Percentiles rank a stretch among this genome's conserved stretches.
Conservation (phyloP, 73 alveolate genomes). For the Blepharisma japonicum region DNA sequence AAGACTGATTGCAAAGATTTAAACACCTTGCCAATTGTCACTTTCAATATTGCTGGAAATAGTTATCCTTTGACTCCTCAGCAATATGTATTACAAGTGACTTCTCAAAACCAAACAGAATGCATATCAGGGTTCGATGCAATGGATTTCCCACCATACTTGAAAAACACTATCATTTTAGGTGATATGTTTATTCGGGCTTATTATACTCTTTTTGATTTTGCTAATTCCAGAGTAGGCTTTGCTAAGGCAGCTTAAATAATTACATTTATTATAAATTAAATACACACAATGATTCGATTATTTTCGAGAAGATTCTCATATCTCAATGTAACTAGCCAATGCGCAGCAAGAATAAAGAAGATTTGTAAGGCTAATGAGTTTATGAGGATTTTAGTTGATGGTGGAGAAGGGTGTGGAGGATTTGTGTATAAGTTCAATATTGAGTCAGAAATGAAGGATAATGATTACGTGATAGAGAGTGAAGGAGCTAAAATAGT, state of each 20-base stretch:
- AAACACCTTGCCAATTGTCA: constrained; percentile 46
- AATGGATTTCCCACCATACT: constrained; percentile 50
- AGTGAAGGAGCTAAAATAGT: constrained; percentile 39
- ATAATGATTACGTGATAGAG: constrained; percentile 21
- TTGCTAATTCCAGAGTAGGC: too few species aligned
- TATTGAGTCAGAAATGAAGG: background rate
- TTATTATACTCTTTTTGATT: constrained; percentile 46
- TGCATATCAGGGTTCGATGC: constrained; percentile 59
- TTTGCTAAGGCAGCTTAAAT: too few species aligned
- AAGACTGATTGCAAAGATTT: constrained; percentile 50
- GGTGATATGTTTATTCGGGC: constrained; percentile 75
- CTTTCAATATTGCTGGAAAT: constrained; percentile 46
- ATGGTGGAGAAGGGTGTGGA: constrained; percentile 19
- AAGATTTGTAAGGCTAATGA: background rate
- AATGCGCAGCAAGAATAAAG: background rate
- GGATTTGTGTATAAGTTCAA: constrained; percentile 16
- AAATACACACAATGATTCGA: too few species aligned
- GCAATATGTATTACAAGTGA: constrained; percentile 56
- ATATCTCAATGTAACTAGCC: background rate
- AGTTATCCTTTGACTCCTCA: constrained; percentile 52
- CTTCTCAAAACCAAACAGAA: constrained; percentile 36
- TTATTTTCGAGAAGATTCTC: too few species aligned
- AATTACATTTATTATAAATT: too few species aligned
- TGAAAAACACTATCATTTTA: constrained; percentile 56
- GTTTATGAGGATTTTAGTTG: background rate